A percentile compares a stretch with the other conserved stretches of the same genome.
phyloP scores from a whole-genome alignment of 2,329 filamentous ascomycete genomes.

The Orbilia brochopaga region DNA sequence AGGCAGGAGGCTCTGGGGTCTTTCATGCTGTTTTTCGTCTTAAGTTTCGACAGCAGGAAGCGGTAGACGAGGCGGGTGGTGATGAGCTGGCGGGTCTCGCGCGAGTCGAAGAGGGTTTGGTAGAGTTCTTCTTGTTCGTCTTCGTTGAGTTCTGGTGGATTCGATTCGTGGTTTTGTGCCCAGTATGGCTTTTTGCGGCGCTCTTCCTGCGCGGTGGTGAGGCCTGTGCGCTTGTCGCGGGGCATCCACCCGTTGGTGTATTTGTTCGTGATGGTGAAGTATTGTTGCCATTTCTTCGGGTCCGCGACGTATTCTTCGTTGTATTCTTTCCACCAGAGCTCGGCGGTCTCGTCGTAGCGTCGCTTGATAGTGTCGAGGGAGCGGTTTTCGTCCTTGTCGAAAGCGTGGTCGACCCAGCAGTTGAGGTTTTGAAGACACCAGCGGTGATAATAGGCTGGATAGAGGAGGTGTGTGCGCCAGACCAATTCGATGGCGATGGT shows the following conservation, averaged over 20 bases:
- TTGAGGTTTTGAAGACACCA: constrained; percentile 40
- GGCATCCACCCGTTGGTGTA: constrained; percentile 26
- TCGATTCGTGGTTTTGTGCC: constrained; percentile 14
- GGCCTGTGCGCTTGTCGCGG: constrained; percentile 10
- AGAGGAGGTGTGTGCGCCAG: constrained; percentile 44
- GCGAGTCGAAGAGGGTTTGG: constrained; percentile 29
- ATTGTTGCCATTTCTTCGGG: constrained; percentile 14
- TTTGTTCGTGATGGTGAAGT: constrained; percentile 26
- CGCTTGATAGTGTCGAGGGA: constrained; percentile 11
- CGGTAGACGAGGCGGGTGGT: constrained; percentile 30
- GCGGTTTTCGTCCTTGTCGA: constrained; percentile 26
- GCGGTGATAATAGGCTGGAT: constrained; percentile 34
- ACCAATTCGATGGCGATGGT: constrained; percentile 37
- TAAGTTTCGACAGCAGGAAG: neutral
- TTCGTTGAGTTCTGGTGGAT: constrained; percentile 13
- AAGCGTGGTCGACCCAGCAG: constrained; percentile 29
- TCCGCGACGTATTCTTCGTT: constrained; percentile 29
- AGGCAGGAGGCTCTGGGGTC: constrained; percentile 14
- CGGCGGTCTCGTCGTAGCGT: constrained; percentile 27
- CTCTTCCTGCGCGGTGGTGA: constrained; percentile 26
- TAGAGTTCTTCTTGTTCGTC: constrained; percentile 40
- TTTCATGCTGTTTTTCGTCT: neutral
- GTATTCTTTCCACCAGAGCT: constrained; percentile 44
- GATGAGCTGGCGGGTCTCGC: constrained; percentile 22
- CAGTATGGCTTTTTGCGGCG: constrained; percentile 16